phyloP scores from a whole-genome alignment of 306 rosid genomes.

The Alnus glutinosa region DNA sequence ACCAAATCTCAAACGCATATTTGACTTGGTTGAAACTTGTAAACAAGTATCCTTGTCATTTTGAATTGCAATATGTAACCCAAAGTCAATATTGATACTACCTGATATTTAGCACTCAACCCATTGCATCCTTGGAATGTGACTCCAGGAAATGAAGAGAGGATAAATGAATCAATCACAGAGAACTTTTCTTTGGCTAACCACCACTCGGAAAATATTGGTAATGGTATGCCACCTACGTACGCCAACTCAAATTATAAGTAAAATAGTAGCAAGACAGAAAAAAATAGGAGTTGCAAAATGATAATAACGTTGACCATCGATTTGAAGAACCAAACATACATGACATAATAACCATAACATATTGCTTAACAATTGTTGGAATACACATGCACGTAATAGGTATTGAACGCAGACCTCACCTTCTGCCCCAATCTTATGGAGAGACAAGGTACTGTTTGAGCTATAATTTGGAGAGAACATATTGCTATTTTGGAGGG shows the following conservation, averaged over 20 bases:
- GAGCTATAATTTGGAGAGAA: not conserved
- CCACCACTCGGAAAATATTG: conserved; percentile 97
- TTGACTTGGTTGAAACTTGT: not conserved
- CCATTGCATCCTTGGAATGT: conserved; percentile 74
- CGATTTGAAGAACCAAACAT: not conserved
- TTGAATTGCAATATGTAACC: not conserved
- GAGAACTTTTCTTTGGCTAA: conserved; percentile 75
- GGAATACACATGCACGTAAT: not conserved
- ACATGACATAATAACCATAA: not conserved
- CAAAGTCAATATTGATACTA: conserved; percentile 24
- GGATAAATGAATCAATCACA: conserved; percentile 75
- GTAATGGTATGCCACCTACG: conserved; percentile 88
- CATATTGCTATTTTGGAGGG: too few species aligned
- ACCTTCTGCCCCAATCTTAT: not conserved
- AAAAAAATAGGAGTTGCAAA: conserved; percentile 5
- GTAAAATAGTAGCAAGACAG: conserved; percentile 22
- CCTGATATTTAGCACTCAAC: conserved; percentile 92
- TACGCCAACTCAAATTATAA: conserved; percentile 30
- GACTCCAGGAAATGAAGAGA: conserved; percentile 73
- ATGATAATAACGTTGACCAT: not conserved
- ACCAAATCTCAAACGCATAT: not conserved
- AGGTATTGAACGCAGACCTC: not conserved
- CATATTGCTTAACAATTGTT: not conserved
- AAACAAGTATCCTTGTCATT: not conserved
- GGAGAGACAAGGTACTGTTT: not conserved